Base-by-base conservation (phyloP, 1,139 yeast species). In the Sugiyamaella castrensis region DNA sequence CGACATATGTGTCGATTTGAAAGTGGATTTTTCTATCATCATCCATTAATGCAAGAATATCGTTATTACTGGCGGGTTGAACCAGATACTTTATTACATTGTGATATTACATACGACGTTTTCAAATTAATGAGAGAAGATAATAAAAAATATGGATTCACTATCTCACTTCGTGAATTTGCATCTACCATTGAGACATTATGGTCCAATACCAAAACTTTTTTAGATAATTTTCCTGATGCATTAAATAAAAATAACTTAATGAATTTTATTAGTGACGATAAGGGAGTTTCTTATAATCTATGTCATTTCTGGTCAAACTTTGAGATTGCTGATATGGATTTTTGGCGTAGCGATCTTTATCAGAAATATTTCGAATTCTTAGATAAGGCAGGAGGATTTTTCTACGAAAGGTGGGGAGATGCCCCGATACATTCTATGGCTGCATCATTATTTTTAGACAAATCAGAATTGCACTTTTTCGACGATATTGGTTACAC, bases 61-160 rank as follows among this genome's bases (percentile, higher is more conserved):
- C 87, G 84, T 57, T 88, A 82, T 72, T 89, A 87, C 73, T 89
- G 97, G 96, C 82, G 97, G 69, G 96, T 89, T 51, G 97, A 89
- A 69, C 96, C 96, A 30, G 91, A 84, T 62, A 80, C 87, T 64
- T 75, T 78, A 61, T 74, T 87, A 51, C 84, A 71, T 66, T 88
- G 96, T 73, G 92, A 87, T 65, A 74, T 88, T 57, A 82, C 84
- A 62, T 84, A 87, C 64, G 96, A 88, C 68, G 75, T 87, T 37
- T 88, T 88, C 75, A 81, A 81, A 68, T 84, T 77, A 68, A 83
- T 88, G 94, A 78, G 79, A 54, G 87, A 81, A 52, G 83, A 86
- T 65, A 73, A 79, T 53, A 82, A 84, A 71, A 77, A 74, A 53
- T 88, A 88, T 64, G 85, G 89, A 12, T 88, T 86, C 69, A 84